These are phyloP conservation scores for Debaryomyces sp. DNA, from an alignment of 1,139 yeast genomes.

Conservation along the genomic window DNA sequence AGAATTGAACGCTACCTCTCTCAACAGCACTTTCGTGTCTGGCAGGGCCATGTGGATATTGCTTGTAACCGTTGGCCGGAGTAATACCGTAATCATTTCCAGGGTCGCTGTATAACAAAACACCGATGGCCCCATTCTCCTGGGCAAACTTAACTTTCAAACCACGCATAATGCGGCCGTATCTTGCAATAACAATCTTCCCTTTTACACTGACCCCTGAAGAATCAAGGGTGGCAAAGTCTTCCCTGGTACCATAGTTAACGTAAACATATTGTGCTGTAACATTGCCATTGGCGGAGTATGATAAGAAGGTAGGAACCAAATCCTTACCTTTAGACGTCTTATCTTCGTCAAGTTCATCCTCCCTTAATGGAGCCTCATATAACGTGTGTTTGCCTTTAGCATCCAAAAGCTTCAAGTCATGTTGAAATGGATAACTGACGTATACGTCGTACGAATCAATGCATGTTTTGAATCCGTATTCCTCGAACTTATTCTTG, in stretches of 20 bases:
- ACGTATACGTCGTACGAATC: constrained; percentile 62
- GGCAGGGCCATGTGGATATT: constrained; percentile 50
- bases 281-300: constrained; percentile 52
- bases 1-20: constrained; percentile 81
- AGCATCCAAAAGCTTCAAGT: constrained; percentile 41
- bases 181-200: constrained; percentile 45
- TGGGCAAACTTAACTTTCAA: constrained; percentile 52
- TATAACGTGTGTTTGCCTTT: constrained; percentile 42
- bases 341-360: constrained; percentile 68
- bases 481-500: constrained; percentile 58
- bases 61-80: constrained; percentile 46
- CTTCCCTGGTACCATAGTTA: constrained; percentile 43
- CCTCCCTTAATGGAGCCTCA: constrained; percentile 72
- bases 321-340: constrained; percentile 55
- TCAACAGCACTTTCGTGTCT: constrained; percentile 61
- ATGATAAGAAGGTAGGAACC: constrained; percentile 49
- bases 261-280: constrained; percentile 48
- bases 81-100: constrained; percentile 48
- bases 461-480: constrained; percentile 53
- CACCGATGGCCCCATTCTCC: constrained; percentile 49
- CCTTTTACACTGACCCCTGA: constrained; percentile 42
- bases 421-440: constrained; percentile 53
- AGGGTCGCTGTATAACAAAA: constrained; percentile 47
- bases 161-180: constrained; percentile 47
- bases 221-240: constrained; percentile 35